Evolutionary conservation across 192 early-diverging fungal species (phyloP).

Genomic region (Linnemannia exigua): DNA sequence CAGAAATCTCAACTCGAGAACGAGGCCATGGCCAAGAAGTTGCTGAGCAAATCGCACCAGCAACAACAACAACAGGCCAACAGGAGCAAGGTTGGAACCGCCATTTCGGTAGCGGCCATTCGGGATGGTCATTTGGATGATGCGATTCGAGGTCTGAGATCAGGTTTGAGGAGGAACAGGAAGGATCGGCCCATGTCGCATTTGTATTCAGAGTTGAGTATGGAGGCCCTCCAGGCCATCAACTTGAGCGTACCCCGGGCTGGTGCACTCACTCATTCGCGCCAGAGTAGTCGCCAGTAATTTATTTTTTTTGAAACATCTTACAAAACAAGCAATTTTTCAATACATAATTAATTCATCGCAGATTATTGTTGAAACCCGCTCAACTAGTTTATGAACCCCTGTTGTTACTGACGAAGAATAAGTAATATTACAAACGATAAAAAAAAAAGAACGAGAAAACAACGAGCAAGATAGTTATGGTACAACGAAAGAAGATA

Average conservation of each 20-base stretch:
- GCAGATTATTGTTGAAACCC: background rate
- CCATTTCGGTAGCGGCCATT: slow-evolving; percentile 36
- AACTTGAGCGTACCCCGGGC: slow-evolving; percentile 33
- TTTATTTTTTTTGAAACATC: no score
- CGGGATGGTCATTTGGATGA: slow-evolving; percentile 57
- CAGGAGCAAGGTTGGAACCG: slow-evolving; percentile 11
- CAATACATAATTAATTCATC: no score
- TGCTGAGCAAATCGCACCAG: slow-evolving; percentile 20
- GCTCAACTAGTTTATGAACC: background rate
- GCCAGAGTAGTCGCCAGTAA: slow-evolving; percentile 44
- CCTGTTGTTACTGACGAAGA: background rate
- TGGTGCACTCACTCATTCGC: slow-evolving; percentile 38
- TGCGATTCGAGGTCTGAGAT: slow-evolving; percentile 52
- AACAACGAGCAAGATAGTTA: no score
- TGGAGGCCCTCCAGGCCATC: slow-evolving; percentile 42
- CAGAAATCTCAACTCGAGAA: slow-evolving; percentile 57
- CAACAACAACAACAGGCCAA: slow-evolving; percentile 35
- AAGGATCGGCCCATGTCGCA: slow-evolving; percentile 55
- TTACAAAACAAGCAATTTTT: no score
- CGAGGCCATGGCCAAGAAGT: slow-evolving; percentile 43
- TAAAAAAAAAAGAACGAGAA: background rate
- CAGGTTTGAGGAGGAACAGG: slow-evolving; percentile 45
- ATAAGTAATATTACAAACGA: background rate
- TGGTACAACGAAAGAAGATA: background rate
- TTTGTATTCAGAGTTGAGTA: slow-evolving; percentile 53